A percentile compares a stretch with the other conserved stretches of the same genome.
Evolutionary conservation across 139 green algal species (phyloP).

Genomic region (Coccomyxa sp.): DNA sequence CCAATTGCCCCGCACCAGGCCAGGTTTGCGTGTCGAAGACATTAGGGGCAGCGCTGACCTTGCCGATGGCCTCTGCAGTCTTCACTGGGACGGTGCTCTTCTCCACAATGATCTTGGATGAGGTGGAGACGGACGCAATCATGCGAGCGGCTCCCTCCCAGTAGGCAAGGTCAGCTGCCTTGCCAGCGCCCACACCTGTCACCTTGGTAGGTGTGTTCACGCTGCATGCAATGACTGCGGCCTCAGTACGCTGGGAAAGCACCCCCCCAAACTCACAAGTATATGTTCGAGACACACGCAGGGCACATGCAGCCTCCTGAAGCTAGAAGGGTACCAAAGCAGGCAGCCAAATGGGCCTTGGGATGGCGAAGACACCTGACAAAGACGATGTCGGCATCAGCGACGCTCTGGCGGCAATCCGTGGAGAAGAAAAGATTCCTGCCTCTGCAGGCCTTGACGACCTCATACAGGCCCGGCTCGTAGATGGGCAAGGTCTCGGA

Average conservation of each 20-base stretch:
- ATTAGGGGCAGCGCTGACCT: slow-evolving; percentile 39
- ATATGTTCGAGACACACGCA: no score
- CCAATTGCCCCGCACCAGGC: not conserved
- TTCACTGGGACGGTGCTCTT: slow-evolving; percentile 99
- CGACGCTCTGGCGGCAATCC: slow-evolving; percentile 87
- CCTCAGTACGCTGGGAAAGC: no score
- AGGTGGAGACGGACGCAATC: slow-evolving; percentile 78
- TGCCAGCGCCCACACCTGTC: slow-evolving; percentile 87
- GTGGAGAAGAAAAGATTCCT: slow-evolving; percentile 95
- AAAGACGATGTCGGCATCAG: slow-evolving; percentile 94
- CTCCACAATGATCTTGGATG: slow-evolving; percentile 95
- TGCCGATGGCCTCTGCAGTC: slow-evolving; percentile 94
- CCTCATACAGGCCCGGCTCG: slow-evolving; percentile 91
- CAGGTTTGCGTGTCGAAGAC: not conserved
- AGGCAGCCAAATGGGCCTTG: no score
- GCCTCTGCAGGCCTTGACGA: slow-evolving; percentile 72
- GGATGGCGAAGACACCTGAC: slow-evolving; percentile 50
- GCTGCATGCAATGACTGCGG: slow-evolving; percentile 35
- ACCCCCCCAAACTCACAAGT: no score
- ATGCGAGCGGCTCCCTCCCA: slow-evolving; percentile 94
- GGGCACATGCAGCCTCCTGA: no score
- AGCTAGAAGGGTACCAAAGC: no score
- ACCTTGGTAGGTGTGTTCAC: slow-evolving; percentile 99
- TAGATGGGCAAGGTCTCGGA: slow-evolving; percentile 88
- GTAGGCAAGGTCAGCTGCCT: slow-evolving; percentile 96